Conservation (phyloP, 2,329 filamentous ascomycete genomes). For the Bimuria novae-zelandiae region DNA sequence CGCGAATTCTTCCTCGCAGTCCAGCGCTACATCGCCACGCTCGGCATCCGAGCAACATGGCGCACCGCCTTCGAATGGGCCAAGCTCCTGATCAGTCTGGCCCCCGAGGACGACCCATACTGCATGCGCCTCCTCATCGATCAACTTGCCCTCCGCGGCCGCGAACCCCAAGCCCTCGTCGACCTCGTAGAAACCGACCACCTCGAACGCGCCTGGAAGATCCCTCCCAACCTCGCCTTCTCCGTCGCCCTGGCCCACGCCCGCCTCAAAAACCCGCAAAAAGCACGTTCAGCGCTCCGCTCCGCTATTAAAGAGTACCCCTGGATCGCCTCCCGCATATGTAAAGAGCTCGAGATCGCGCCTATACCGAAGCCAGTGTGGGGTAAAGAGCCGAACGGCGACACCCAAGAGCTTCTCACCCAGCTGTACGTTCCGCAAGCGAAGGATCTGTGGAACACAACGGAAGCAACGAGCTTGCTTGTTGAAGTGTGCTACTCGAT, state of each 20-base stretch:
- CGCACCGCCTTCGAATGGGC: slow-evolving; percentile 93
- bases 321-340: slow-evolving; percentile 82
- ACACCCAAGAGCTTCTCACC: slow-evolving; percentile 70
- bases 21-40: slow-evolving; percentile 84
- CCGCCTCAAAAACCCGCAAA: slow-evolving; percentile 67
- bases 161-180: slow-evolving; percentile 76
- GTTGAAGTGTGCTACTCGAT: slow-evolving; percentile 67
- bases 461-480: slow-evolving; percentile 70
- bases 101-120: slow-evolving; percentile 77
- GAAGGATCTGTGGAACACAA: slow-evolving; percentile 85
- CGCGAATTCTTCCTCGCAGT: slow-evolving; percentile 89
- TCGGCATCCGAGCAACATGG: slow-evolving; percentile 90
- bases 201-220: slow-evolving; percentile 55
- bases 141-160: slow-evolving; percentile 79
- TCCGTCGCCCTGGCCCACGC: slow-evolving; percentile 77
- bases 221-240: slow-evolving; percentile 73
- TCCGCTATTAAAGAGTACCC: slow-evolving; percentile 74
- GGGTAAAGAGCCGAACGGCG: slow-evolving; percentile 72
- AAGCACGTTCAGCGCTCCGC: slow-evolving; percentile 67
- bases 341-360: slow-evolving; percentile 78
- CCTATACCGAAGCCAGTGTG: slow-evolving; percentile 78
- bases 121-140: slow-evolving; percentile 81
- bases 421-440: slow-evolving; percentile 76
- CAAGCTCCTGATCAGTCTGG: slow-evolving; percentile 77
- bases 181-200: slow-evolving; percentile 63